Evolutionary conservation across 805 yeast genomes (phyloP).

Genomic region (Wickerhamiella kurtzmanii): DNA sequence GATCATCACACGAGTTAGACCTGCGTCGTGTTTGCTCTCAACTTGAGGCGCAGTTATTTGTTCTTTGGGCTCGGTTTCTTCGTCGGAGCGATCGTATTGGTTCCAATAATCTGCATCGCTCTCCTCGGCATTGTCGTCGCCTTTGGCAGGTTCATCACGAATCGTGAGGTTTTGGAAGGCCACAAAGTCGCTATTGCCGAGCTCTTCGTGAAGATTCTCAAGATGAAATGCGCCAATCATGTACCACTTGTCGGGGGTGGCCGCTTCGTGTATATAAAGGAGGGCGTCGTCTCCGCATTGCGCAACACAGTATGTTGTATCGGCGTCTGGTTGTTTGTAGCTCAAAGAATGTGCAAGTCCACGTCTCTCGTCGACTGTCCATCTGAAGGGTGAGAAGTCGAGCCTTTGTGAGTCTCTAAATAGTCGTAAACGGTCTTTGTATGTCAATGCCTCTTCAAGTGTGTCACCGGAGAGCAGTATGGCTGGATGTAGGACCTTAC

Average conservation of each 20-base stretch:
- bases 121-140: not conserved
- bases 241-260: slow-evolving; percentile 13
- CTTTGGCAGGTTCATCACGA: not conserved
- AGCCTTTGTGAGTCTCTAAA: no score
- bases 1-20: not conserved
- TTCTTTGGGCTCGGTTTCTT: not conserved
- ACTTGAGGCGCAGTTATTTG: not conserved
- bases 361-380: no score
- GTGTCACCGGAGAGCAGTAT: no score
- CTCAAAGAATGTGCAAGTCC: no score
- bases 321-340: slow-evolving; percentile 12
- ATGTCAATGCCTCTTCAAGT: no score
- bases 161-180: not conserved
- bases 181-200: not conserved
- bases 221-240: slow-evolving; percentile 13
- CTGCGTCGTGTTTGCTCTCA: not conserved
- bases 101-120: slow-evolving; percentile 12
- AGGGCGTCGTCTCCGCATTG: slow-evolving; percentile 6
- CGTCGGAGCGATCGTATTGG: slow-evolving; percentile 6
- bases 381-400: no score
- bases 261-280: slow-evolving; percentile 9
- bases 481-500: no score
- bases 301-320: slow-evolving; percentile 11
- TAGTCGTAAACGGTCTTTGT: no score
- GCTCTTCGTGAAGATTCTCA: not conserved